Evolutionary conservation across 371 early-diverging fungal genomes (phyloP).

Genomic region (Lichtheimia ornata): DNA sequence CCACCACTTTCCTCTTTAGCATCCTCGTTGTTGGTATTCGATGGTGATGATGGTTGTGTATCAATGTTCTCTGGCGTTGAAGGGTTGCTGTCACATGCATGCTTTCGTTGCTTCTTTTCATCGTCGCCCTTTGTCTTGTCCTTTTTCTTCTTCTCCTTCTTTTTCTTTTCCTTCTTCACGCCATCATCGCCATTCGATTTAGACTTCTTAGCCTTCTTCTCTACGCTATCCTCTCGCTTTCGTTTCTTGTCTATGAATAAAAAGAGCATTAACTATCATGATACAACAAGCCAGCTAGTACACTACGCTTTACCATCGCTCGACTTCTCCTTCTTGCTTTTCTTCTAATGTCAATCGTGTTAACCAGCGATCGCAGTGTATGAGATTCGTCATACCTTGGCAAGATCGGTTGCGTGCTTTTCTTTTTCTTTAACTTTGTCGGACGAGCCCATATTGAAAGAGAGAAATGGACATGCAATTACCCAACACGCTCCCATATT

Average conservation of each 20-base stretch:
- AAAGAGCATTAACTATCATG: neutral
- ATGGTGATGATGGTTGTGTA: neutral
- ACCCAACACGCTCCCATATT: too few species aligned
- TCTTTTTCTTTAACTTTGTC: too few species aligned
- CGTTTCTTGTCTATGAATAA: conserved; percentile 14
- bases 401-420: too few species aligned
- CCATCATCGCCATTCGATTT: conserved; percentile 10
- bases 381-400: too few species aligned
- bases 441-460: too few species aligned
- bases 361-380: too few species aligned
- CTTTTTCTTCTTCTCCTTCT: conserved; percentile 15
- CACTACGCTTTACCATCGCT: neutral
- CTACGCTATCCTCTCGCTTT: conserved; percentile 9
- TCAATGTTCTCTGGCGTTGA: neutral
- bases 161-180: conserved; percentile 20
- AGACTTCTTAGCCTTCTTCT: conserved; percentile 8
- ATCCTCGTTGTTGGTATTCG: neutral
- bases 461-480: too few species aligned
- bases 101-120: conserved; percentile 18
- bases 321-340: conserved; percentile 12
- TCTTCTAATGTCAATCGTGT: conserved; percentile 3
- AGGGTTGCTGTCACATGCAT: conserved; percentile 7
- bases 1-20: conserved; percentile 17
- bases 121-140: conserved; percentile 6
- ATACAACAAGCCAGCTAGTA: neutral